Percentiles rank a stretch among this genome's conserved stretches.
These are phyloP conservation scores for Atkinsonella texensis DNA, from an alignment of 2,329 filamentous ascomycete genomes.

Conservation along the genomic window DNA sequence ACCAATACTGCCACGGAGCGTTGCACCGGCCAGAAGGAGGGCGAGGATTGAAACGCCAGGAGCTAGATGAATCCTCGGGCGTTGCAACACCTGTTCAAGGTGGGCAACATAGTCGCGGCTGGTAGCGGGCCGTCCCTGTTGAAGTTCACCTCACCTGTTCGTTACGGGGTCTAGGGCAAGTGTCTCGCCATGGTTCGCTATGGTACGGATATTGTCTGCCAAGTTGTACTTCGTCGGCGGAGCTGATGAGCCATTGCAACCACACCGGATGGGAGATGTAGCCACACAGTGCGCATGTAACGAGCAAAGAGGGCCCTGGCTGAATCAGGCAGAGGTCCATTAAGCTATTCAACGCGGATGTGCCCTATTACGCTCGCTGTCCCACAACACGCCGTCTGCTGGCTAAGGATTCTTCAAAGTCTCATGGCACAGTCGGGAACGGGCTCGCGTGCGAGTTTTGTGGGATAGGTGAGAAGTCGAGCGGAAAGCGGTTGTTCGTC, in stretches of 20 bases:
- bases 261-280: background rate
- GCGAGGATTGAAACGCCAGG: background rate
- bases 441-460: no score
- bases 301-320: background rate
- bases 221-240: background rate
- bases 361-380: background rate
- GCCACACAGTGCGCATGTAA: background rate
- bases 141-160: background rate
- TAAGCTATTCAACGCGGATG: background rate
- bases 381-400: background rate
- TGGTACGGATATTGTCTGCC: background rate
- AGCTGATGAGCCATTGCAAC: background rate
- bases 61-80: background rate
- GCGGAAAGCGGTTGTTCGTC: no score
- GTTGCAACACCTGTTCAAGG: background rate
- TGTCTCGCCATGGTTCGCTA: background rate
- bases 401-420: background rate
- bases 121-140: conserved; percentile 6
- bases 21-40: background rate
- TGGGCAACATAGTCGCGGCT: background rate
- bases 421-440: background rate
- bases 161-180: background rate
- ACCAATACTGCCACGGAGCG: background rate
- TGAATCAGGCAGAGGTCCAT: background rate
- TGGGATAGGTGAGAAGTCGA: background rate